A percentile compares a stretch with the other conserved stretches of the same genome.
These are phyloP conservation scores for Trifolium repens DNA, from an alignment of 306 rosid genomes.

Conservation along the genomic window DNA sequence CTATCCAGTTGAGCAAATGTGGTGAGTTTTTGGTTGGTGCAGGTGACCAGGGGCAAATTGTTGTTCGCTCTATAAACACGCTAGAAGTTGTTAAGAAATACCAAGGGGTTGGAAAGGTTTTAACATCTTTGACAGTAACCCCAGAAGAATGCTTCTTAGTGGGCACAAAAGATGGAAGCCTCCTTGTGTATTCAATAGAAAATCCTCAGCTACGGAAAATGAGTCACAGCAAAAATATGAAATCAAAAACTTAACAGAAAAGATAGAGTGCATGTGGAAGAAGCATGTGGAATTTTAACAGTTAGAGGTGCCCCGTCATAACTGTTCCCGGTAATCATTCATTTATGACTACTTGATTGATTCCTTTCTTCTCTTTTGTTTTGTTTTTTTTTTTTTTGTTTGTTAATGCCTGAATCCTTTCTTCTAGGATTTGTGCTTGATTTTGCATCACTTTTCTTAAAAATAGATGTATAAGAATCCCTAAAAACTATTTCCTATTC, in stretches of 20 bases:
- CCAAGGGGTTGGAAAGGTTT: constrained; percentile 78
- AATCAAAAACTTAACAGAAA: constrained; percentile 54
- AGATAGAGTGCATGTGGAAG: constrained; percentile 37
- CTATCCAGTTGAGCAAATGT: constrained; percentile 80
- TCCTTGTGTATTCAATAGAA: constrained; percentile 89
- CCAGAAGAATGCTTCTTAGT: constrained; percentile 96
- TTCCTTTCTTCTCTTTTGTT: not conserved
- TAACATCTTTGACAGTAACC: constrained; percentile 84
- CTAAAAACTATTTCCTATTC: constrained; percentile 16
- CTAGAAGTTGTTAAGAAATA: constrained; percentile 81
- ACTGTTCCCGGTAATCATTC: constrained; percentile 62
- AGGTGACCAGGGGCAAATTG: constrained; percentile 97
- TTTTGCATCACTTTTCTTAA: not conserved
- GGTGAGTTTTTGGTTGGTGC: constrained; percentile 94
- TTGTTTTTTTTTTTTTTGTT: too few species aligned
- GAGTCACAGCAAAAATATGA: constrained; percentile 57
- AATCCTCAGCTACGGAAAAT: constrained; percentile 79
- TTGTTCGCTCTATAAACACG: constrained; percentile 90
- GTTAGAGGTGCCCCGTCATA: constrained; percentile 47
- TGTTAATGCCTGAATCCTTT: too few species aligned
- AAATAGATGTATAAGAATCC: not conserved
- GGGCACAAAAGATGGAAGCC: constrained; percentile 91
- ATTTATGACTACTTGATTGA: constrained; percentile 29
- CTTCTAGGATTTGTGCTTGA: constrained; percentile 41
- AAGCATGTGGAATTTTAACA: constrained; percentile 43